Evolutionary conservation across 495 filamentous ascomycete genomes (phyloP).

Genomic region (Penicillium egyptiacum): DNA sequence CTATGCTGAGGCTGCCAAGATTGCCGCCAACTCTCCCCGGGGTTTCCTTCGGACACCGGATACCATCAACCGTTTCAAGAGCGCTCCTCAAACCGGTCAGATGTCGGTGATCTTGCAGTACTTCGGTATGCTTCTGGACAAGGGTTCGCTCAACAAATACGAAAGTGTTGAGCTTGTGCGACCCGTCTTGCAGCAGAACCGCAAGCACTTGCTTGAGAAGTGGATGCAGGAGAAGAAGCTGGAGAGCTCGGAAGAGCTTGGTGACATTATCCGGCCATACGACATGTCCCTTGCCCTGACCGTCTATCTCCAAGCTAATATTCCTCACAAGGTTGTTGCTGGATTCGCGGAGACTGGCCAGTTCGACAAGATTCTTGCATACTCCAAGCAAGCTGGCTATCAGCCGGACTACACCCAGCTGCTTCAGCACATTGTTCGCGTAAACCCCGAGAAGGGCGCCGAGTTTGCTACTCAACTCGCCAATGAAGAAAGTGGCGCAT

Average conservation of each 20-base stretch:
- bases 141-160: conserved; percentile 85
- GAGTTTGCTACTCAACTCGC: conserved; percentile 90
- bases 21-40: conserved; percentile 92
- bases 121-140: conserved; percentile 95
- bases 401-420: conserved; percentile 88
- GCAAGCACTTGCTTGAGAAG: conserved; percentile 95
- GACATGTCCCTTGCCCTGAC: conserved; percentile 80
- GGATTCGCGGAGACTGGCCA: conserved; percentile 93
- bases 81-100: conserved; percentile 66
- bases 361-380: conserved; percentile 92
- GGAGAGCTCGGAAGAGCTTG: conserved; percentile 91
- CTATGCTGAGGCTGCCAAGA: conserved; percentile 86
- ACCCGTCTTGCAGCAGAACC: conserved; percentile 86
- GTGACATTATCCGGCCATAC: conserved; percentile 87
- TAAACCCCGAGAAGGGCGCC: conserved; percentile 90
- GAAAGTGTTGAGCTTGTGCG: conserved; percentile 93
- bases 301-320: conserved; percentile 85
- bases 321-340: conserved; percentile 88
- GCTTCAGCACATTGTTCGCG: conserved; percentile 85
- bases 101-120: conserved; percentile 95
- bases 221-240: conserved; percentile 96
- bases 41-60: conserved; percentile 91
- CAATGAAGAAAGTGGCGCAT: conserved; percentile 76
- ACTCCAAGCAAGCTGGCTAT: conserved; percentile 78
- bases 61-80: conserved; percentile 94